Evolutionary conservation across 257 asterid genomes (phyloP), one percentile per base, ranked within the genome.

Genomic region (Przewalskia tangutica): DNA sequence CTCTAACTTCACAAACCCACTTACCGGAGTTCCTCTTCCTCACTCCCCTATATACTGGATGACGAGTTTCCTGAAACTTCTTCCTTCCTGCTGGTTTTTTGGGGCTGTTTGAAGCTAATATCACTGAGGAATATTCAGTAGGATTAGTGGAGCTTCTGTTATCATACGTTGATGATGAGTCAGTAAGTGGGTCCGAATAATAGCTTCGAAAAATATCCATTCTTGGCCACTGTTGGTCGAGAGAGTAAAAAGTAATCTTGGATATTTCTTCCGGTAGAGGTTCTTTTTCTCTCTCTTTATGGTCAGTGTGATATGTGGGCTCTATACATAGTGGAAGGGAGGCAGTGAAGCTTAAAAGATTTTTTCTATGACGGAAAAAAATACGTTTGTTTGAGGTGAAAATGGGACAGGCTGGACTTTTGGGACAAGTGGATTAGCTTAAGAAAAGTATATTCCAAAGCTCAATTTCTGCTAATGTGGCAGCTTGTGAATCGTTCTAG

Each of bases 1-100:
- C 93, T 20, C 97, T 84, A 12, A 91, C 81, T 54, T 90, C 97
- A 70, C 91, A 89, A 0, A 90, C 97, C 97, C 97, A 90, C 77
- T 89, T 90, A 0, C 89, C 92, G 20, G 91, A 86, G n/a, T 87
- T 84, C 70, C 92, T 85, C 12, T 81, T 83, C 46, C 93, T 81
- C 36, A 92, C 88, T 7, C 97, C 93, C 77, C 93, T 71, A 85
- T 89, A 91, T 9, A 91, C 90, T 2, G 92, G 95, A 85, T 92
- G 97, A 65, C 94, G 85, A 3, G 95, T 92, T 84, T 92, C 97
- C 0, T 84, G 82, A 66, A 92, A 91, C 85, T 89, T 92, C 77
- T 84, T 92, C 84, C 97, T 59, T 1, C 97, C 94, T 0, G 95
- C 91, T 0, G 86, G 82, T 62, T 91, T 92, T 56, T 92, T 92